Evolutionary conservation across 176 grass and related monocot genomes (phyloP), one percentile per base, ranked within the genome.

Genomic region (Paspalum notatum): DNA sequence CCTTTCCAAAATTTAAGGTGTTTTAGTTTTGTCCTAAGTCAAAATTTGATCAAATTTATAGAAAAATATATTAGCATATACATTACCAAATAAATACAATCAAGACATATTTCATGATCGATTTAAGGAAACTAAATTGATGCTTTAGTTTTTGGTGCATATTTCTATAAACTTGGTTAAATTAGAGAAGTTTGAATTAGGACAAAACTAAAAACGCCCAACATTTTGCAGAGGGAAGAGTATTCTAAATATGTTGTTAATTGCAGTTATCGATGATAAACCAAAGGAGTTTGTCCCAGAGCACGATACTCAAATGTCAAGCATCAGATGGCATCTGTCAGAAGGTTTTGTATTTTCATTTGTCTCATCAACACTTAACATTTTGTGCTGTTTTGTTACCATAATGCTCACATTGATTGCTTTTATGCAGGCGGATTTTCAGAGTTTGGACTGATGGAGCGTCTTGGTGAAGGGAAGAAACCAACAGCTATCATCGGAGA

Each of bases 291-390:
- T 82, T 4, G 63, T 99, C 44, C 96, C 90, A 52, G 93, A 93
- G 68, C 96, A 99, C 73, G 96, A 95, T 82, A 69, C 93, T 65
- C 96, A 95, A 77, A 72, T 99, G 81, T 99, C 93, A 63, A 93
- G 90, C 81, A 95, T 99, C 63, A 75, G 96, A 88, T 95, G 93
- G 93, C 90, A 99, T 58, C 96, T 99, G 75, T 99, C 96, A 26
- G 93, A 99, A 99, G 96, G 96, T 99, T 8, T 46, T 57, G 21
- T 15, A 3, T 21, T 17, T 45, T 39, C 45, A 55, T 83, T 67
- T 46, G 50, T 70, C 2, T 55, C 26, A 44, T 67, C 1, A 13
- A 48, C 26, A 13, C 20, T 32, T 32, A 18, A 5, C 14, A 15
- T 16, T 50, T 77, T 62, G 7, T 67, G 44, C 2, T 52, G 40